Evolutionary conservation across 2,329 filamentous ascomycete genomes (phyloP).

Genomic region (Ophiognomonia clavigignenti-juglandacearum): DNA sequence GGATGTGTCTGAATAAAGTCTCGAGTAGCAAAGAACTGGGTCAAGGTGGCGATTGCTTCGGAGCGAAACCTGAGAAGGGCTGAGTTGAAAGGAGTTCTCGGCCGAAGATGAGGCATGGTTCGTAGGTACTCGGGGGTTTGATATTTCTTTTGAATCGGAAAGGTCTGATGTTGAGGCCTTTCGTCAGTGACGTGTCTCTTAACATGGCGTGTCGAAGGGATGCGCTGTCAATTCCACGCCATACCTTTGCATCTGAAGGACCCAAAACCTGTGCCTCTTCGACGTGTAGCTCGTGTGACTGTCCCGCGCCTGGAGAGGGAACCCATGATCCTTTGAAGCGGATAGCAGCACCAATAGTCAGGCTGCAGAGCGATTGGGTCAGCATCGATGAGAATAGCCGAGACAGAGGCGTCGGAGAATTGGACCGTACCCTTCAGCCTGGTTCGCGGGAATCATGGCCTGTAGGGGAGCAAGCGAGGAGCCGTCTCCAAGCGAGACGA

Average conservation of each 20-base stretch:
- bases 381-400: conserved; percentile 22
- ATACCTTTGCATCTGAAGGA: conserved; percentile 71
- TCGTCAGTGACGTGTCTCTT: conserved; percentile 10
- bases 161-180: conserved; percentile 53
- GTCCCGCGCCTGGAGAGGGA: conserved; percentile 60
- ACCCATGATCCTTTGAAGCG: conserved; percentile 74
- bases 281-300: conserved; percentile 78
- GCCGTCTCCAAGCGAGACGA: conserved; percentile 83
- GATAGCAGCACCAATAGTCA: conserved; percentile 78
- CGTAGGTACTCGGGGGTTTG: conserved; percentile 86
- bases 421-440: conserved; percentile 62
- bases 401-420: conserved; percentile 20
- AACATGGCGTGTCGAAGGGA: neutral
- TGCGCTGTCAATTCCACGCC: neutral
- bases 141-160: conserved; percentile 94
- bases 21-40: conserved; percentile 66
- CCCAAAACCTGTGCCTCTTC: conserved; percentile 66
- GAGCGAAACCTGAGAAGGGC: conserved; percentile 79
- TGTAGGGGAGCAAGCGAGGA: conserved; percentile 76
- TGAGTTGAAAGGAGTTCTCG: conserved; percentile 76
- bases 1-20: conserved; percentile 82
- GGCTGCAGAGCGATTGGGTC: conserved; percentile 42
- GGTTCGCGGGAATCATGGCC: conserved; percentile 67
- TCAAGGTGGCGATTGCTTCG: conserved; percentile 67
- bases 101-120: conserved; percentile 79